Evolutionary conservation across 108 stramenopile genomes (phyloP).

Genomic region (Cyclostephanos tholiformis): DNA sequence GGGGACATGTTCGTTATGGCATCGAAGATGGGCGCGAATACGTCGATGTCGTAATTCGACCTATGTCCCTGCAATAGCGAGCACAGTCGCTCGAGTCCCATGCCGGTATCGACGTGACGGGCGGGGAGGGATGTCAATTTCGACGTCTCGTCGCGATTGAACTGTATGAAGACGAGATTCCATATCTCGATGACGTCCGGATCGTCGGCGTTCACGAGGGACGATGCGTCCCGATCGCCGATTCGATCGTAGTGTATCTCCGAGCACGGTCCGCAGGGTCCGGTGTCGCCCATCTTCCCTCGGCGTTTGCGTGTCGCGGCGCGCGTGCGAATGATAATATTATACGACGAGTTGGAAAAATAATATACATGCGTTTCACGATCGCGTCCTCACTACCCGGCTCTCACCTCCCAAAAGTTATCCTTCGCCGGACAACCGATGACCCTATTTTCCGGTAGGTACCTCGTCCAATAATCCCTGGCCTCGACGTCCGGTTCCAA

Average conservation of each 20-base stretch:
- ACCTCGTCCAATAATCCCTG: conserved; percentile 89
- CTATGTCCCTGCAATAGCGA: conserved; percentile 93
- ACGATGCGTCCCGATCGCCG: conserved; percentile 93
- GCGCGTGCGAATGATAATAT: not conserved
- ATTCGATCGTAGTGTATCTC: conserved; percentile 99
- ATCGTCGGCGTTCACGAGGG: conserved; percentile 94
- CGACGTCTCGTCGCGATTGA: conserved; percentile 95
- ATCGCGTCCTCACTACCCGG: conserved; percentile 74
- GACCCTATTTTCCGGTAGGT: conserved; percentile 89
- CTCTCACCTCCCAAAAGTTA: conserved; percentile 99
- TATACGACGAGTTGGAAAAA: no score
- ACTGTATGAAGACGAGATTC: conserved; percentile 99
- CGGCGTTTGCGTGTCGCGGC: not conserved
- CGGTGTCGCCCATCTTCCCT: conserved; percentile 63
- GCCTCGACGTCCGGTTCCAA: conserved; percentile 88
- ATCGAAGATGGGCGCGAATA: conserved; percentile 95
- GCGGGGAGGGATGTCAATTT: conserved; percentile 84
- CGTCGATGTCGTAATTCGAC: conserved; percentile 99
- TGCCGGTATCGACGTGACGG: conserved; percentile 99
- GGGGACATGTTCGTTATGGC: conserved; percentile 88
- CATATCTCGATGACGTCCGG: conserved; percentile 98
- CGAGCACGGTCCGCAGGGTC: conserved; percentile 49
- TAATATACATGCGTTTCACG: not conserved
- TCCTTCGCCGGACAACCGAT: conserved; percentile 94
- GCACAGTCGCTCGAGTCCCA: conserved; percentile 98